Evolutionary conservation across 169 alveolate species (phyloP).

Genomic region (Eimeria sp.): DNA sequence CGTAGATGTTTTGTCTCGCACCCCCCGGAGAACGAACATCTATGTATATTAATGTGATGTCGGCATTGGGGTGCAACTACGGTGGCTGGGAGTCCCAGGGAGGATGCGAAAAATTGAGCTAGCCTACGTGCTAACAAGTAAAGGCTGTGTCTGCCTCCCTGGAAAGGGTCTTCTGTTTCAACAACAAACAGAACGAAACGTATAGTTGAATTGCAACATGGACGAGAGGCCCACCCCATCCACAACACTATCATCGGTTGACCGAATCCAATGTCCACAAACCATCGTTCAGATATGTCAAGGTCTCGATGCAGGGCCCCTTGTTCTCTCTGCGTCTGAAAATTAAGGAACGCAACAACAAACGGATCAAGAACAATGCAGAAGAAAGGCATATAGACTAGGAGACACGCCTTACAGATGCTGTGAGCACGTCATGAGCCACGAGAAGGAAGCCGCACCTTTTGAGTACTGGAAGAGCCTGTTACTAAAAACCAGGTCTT

Average conservation of each 20-base stretch:
- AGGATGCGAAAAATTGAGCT: background rate
- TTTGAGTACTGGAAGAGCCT: background rate
- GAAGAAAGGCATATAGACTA: background rate
- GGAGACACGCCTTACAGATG: background rate
- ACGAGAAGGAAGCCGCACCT: background rate
- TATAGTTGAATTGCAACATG: background rate
- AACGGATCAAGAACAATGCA: background rate
- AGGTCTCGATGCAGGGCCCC: slow-evolving; percentile 96
- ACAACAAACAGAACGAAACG: background rate
- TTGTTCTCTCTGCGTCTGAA: slow-evolving; percentile 90
- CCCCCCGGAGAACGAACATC: no score
- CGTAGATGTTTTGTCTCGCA: background rate
- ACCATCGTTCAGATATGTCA: slow-evolving; percentile 97
- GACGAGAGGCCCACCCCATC: background rate
- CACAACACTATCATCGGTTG: background rate
- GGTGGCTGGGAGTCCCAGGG: background rate
- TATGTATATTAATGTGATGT: background rate
- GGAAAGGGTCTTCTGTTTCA: background rate
- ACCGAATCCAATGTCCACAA: slow-evolving; percentile 91
- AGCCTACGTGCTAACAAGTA: background rate
- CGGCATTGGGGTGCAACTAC: background rate
- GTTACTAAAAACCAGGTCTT: no score
- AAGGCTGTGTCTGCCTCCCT: background rate
- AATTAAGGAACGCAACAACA: background rate
- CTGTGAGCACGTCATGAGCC: background rate